phyloP scores from a whole-genome alignment of 1,284 basidiomycete species.

The Lentinula novae-zelandiae region DNA sequence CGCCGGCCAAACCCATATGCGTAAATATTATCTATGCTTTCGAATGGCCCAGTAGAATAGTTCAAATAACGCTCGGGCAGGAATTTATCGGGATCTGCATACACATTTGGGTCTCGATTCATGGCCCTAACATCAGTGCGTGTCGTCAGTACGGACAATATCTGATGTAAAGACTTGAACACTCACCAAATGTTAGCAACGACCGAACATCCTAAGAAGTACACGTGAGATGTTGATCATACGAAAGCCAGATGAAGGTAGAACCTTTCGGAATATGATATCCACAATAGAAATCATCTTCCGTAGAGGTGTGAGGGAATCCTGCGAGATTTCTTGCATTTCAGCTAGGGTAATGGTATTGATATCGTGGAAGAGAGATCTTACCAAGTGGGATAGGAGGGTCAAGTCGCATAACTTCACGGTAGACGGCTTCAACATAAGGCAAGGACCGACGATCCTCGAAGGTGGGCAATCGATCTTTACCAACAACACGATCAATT shows the following conservation, averaged over 20 bases:
- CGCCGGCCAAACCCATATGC: conserved; percentile 9
- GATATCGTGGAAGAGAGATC: not conserved
- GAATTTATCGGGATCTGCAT: conserved; percentile 3
- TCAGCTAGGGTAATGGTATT: not conserved
- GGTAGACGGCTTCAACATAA: conserved; percentile 43
- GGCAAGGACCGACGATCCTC: conserved; percentile 45
- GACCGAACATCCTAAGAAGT: conserved; percentile 1
- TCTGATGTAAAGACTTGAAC: no score
- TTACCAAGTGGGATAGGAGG: conserved; percentile 5
- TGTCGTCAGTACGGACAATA: not conserved
- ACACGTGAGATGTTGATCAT: not conserved
- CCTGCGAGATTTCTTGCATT: not conserved
- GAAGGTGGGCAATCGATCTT: conserved; percentile 46
- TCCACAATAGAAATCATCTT: conserved; percentile 7
- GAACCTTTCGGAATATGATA: conserved; percentile 9
- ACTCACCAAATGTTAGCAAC: conserved; percentile 6
- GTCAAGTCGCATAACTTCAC: conserved; percentile 36
- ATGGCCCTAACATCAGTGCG: conserved; percentile 1
- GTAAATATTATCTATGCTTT: not conserved
- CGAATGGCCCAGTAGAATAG: not conserved
- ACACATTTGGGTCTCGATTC: not conserved
- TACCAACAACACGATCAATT: conserved; percentile 47
- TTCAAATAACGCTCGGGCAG: conserved; percentile 1
- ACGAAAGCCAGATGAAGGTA: not conserved
- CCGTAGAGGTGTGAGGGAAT: not conserved